phyloP scores from a whole-genome alignment of 805 yeast species.

The Lipomyces starkeyi region DNA sequence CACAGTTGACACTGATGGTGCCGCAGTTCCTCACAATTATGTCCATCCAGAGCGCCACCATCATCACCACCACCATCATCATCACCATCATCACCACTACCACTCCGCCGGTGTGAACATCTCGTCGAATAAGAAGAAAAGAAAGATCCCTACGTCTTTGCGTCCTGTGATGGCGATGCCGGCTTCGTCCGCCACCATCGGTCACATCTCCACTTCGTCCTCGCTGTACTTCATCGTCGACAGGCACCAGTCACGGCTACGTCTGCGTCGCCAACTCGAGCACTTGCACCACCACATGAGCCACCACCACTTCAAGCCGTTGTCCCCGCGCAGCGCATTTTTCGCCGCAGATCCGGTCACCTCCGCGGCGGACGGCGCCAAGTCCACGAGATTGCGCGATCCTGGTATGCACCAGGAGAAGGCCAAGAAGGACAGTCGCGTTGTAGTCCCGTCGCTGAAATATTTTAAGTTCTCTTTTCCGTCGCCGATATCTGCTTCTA shows the following conservation, averaged over 20 bases:
- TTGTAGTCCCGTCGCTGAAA: constrained; percentile 17
- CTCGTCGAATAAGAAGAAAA: constrained; percentile 30
- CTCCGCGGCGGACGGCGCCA: not conserved
- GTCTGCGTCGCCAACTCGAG: constrained; percentile 3
- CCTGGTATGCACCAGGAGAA: constrained; percentile 7
- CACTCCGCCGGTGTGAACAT: not conserved
- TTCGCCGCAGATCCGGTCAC: constrained; percentile 3
- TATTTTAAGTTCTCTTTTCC: constrained; percentile 21
- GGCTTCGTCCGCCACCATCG: constrained; percentile 2
- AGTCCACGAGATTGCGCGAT: not conserved
- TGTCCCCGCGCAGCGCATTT: not conserved
- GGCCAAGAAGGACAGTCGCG: constrained; percentile 6
- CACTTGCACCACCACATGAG: not conserved
- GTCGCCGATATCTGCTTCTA: constrained; percentile 27
- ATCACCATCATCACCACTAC: constrained; percentile 13
- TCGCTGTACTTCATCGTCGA: constrained; percentile 3
- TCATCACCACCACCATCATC: constrained; percentile 21
- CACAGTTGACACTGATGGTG: not conserved
- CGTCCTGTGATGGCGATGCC: constrained; percentile 14
- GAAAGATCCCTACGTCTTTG: constrained; percentile 29
- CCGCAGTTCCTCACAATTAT: constrained; percentile 7
- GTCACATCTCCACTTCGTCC: constrained; percentile 11
- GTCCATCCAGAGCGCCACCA: not conserved
- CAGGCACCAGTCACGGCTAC: constrained; percentile 1
- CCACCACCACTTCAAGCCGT: constrained; percentile 10